These are phyloP conservation scores for Scolecobasidium constrictum DNA, from an alignment of 2,329 filamentous ascomycete genomes.

Conservation along the genomic window DNA sequence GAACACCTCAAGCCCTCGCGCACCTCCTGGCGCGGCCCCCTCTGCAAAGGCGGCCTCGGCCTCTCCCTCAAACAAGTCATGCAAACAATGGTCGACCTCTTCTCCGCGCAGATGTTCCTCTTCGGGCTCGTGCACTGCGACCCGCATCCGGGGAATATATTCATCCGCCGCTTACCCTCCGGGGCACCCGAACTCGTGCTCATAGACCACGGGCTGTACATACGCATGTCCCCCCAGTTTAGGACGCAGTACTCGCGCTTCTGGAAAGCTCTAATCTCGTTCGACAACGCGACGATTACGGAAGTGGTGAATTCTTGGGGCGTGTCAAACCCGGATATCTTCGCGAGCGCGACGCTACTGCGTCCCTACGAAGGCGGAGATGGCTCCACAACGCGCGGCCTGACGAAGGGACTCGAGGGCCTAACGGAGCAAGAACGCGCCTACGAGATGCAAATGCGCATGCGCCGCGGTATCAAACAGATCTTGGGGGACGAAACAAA, in stretches of 20 bases:
- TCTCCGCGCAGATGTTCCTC: slow-evolving; percentile 95
- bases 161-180: slow-evolving; percentile 72
- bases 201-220: slow-evolving; percentile 94
- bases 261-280: slow-evolving; percentile 89
- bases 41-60: slow-evolving; percentile 70
- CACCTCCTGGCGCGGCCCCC: slow-evolving; percentile 62
- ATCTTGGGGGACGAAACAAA: slow-evolving; percentile 77
- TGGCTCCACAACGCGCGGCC: slow-evolving; percentile 48
- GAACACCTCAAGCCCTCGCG: slow-evolving; percentile 66
- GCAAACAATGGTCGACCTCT: slow-evolving; percentile 92
- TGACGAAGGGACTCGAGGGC: slow-evolving; percentile 43
- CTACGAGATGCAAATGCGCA: slow-evolving; percentile 71
- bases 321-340: slow-evolving; percentile 78
- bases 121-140: slow-evolving; percentile 96
- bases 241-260: slow-evolving; percentile 77
- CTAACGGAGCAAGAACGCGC: slow-evolving; percentile 47
- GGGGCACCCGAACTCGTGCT: slow-evolving; percentile 86
- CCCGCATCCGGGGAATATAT: slow-evolving; percentile 94
- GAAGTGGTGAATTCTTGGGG: slow-evolving; percentile 73
- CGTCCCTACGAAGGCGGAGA: slow-evolving; percentile 83
- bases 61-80: slow-evolving; percentile 78
- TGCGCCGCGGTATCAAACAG: slow-evolving; percentile 61
- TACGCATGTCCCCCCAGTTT: slow-evolving; percentile 77
- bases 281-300: slow-evolving; percentile 73
- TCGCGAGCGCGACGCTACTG: slow-evolving; percentile 83